Base-by-base conservation (phyloP, 768 basidiomycete genomes). In the Leccinum arenicola region DNA sequence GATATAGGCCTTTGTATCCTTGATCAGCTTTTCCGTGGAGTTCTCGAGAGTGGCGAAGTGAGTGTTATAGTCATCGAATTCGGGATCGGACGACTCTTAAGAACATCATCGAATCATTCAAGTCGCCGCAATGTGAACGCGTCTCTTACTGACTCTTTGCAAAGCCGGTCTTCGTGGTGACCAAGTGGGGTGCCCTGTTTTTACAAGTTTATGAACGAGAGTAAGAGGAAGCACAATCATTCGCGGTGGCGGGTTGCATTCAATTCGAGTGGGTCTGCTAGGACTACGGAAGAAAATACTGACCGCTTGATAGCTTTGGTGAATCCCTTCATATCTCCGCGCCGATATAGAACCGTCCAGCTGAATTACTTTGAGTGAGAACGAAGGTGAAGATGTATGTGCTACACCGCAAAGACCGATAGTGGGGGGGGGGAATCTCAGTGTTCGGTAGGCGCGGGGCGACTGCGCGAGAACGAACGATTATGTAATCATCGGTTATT, bases 131-230 rank as follows among this genome's bases (percentile, higher is more conserved):
- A 48, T 11, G 19, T 15, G 19, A 48, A 31, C 14, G n/a, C 15
- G 63, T 50, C 19, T 57, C 17, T 47, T 3, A 73, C 85, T 78
- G 70, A 96, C 96, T 95, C 83, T 96, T 96, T 36, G 94, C 75
- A 84, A 94, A 88, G 31, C 97, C 97, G 66, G 90, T 87, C 78
- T 87, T 91, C 68, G 83, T 82, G 58, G 89, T 92, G 71, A 99
- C 78, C 69, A 92, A 76, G 76, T 95, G 93, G 68, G 97, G 97
- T 56, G 95, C 95, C 69, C 95, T 93, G 61, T 25, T 4, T 23
- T 7, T 21, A 33, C 61, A 15, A 70, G 59, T 49, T 33, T 49
- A 29, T 59, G 62, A 52, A 61, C 29, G 25, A 57, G 11, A 45
- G n/a, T 38, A 48, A 47, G n/a, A 12, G 52, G 43, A 33, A 14